Percentiles rank a stretch among this genome's conserved stretches.
Conservation (phyloP, 495 filamentous ascomycete genomes). For the Peziza echinospora region DNA sequence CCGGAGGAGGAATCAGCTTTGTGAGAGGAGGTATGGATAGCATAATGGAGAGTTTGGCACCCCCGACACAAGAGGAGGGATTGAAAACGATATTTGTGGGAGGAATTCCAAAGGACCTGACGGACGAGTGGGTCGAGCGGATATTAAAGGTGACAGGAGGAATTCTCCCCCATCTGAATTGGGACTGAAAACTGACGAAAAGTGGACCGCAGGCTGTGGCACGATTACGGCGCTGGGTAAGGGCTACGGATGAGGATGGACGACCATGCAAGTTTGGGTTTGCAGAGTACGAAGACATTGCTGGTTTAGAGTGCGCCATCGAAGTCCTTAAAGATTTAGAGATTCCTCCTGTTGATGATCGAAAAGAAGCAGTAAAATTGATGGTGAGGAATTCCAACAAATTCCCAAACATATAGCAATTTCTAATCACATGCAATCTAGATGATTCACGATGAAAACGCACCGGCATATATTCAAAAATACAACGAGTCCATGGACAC, state of each 20-base stretch:
- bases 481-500: slow-evolving; percentile 45
- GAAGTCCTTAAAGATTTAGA: slow-evolving; percentile 71
- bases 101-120: slow-evolving; percentile 54
- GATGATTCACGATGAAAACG: slow-evolving; percentile 64
- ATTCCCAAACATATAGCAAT: background rate
- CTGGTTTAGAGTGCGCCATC: slow-evolving; percentile 67
- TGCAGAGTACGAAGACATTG: slow-evolving; percentile 84
- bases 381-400: slow-evolving; percentile 5
- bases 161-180: background rate
- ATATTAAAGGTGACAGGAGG: slow-evolving; percentile 42
- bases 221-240: slow-evolving; percentile 42
- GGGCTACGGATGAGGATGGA: slow-evolving; percentile 57
- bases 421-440: slow-evolving; percentile 15
- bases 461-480: slow-evolving; percentile 58
- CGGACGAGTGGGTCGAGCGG: slow-evolving; percentile 64
- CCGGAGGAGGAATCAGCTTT: slow-evolving; percentile 8
- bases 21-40: slow-evolving; percentile 51
- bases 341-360: slow-evolving; percentile 38
- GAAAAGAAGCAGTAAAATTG: slow-evolving; percentile 10
- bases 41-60: slow-evolving; percentile 41
- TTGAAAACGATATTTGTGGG: slow-evolving; percentile 77
- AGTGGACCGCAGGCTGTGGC: slow-evolving; percentile 50
- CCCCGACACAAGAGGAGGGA: slow-evolving; percentile 76
- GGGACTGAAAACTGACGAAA: background rate
- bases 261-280: slow-evolving; percentile 85